Evolutionary conservation across 495 filamentous ascomycete species (phyloP), one percentile per base, ranked within the genome.

Genomic region (Chaetomium fimeti): DNA sequence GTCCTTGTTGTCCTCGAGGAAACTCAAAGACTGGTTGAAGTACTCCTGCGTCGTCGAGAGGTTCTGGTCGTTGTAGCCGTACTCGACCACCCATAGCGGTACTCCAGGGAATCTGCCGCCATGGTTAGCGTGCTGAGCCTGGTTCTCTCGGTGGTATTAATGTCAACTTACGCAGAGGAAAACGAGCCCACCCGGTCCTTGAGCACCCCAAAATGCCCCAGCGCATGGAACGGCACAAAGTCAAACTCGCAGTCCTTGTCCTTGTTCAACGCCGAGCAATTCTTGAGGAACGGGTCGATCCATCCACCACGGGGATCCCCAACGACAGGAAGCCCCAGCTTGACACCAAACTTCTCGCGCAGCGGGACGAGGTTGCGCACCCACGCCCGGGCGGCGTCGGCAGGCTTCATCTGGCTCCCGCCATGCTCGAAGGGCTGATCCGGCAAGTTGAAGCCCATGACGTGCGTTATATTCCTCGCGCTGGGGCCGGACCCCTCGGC

Each of bases 191-290:
- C 53, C 42, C 68, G 61, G 70, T 2, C 83, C 84, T 53, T 87
- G 57, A 74, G 68, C 0, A 82, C 83, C 60, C 81, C 79, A 57
- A 89, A 86, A 54, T 84, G 72, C 1, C 85, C 86, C 70, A 89
- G 89, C 80, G 82, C 89, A 71, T 89, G 86, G 16, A 89, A 71
- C 0, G 87, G 81, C 18, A 90, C 76, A 72, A 90, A 89, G 67
- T 89, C 87, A 9, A 80, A 75, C 1, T 74, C 81, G 69, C 87
- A 89, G 18, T 65, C 54, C 32, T 64, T 61, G 11, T 48, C 22
- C 27, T 66, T 61, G 36, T 68, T 68, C 52, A 72, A 22, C 28
- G 64, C 40, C 4, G 58, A 60, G 16, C 79, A 81, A 36, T 75
- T 79, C 24, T 56, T 70, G 60, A 87, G 82, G 71, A 86, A 89